Conservation (phyloP, 306 rosid genomes). For the Vachellia pachyceras region DNA sequence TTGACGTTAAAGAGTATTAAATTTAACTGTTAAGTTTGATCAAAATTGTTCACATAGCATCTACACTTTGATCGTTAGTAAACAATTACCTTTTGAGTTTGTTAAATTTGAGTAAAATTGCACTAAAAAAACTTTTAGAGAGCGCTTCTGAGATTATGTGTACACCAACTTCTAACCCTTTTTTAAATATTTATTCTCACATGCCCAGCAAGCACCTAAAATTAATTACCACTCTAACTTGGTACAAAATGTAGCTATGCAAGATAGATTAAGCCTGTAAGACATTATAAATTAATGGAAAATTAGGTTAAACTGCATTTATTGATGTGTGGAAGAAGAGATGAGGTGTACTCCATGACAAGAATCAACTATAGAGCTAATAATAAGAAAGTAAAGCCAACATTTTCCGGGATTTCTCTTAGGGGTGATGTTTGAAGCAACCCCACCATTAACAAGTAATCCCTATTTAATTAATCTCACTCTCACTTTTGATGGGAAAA, state of each 20-base stretch:
- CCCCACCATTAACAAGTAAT: constrained; percentile 51
- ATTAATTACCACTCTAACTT: background rate
- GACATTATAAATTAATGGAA: constrained; percentile 15
- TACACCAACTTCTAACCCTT: background rate
- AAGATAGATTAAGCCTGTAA: background rate
- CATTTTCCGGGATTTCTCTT: constrained; percentile 43
- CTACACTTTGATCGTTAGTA: no score
- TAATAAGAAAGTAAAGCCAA: constrained; percentile 41
- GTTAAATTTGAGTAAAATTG: no score
- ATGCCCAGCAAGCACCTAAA: background rate
- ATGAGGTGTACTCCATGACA: constrained; percentile 61
- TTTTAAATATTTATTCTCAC: background rate
- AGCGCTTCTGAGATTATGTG: no score
- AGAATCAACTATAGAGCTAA: constrained; percentile 31
- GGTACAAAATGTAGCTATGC: background rate
- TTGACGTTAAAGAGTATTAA: no score
- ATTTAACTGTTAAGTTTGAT: no score
- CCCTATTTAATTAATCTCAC: constrained; percentile 34
- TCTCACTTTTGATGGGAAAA: constrained; percentile 34
- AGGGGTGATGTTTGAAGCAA: constrained; percentile 41
- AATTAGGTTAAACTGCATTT: constrained; percentile 44
- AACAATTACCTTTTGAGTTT: no score
- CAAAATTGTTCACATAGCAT: no score
- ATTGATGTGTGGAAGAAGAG: background rate
- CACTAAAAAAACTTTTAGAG: no score